Evolutionary conservation across 1,284 basidiomycete genomes (phyloP), one percentile per base, ranked within the genome.

Genomic region (Fomitopsis betulina): DNA sequence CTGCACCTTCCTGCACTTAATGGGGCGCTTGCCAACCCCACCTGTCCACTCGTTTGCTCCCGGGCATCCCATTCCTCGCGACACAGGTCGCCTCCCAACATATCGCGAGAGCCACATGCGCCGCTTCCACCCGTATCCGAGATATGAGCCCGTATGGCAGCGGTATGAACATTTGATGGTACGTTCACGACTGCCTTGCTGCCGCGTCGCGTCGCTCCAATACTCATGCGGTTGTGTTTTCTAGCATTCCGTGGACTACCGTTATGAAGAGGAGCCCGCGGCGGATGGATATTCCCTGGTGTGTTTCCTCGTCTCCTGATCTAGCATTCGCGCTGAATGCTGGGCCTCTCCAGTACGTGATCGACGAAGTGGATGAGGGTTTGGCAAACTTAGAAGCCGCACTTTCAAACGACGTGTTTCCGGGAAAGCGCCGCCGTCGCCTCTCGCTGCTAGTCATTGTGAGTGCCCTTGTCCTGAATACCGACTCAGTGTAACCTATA

Each of bases 51-150:
- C 33, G 17, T 51, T 51, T 23, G 17, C 49, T 35, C 49, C 49
- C 19, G 49, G 49, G 2, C 49, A 23, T 23, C 49, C 49, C 12
- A 19, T 51, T 33, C 49, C 32, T 30, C 49, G n/a, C 17, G 49
- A 51, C 32, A 35, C 30, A n/a, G 32, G 49, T 12, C n/a, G 49
- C n/a, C 49, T 51, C 5, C 49, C 49, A 5, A 5, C 49, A 33
- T 51, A 51, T 35, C 49, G 49, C n/a, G 49, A 37, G 21, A 51
- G 49, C 33, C n/a, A 51, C 49, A 37, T 37, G 49, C 49, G 49
- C 10, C 49, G 49, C 13, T 51, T 33, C 19, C 49, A 51, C 6
- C 49, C 49, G 13, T 51, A 51, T 23, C 49, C 49, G 19, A 33
- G 49, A 15, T 51, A 51, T 21, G 17, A 30, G 32, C 49, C 49